phyloP scores from a whole-genome alignment of 2,329 filamentous ascomycete genomes.

The Anthostomella pinea region DNA sequence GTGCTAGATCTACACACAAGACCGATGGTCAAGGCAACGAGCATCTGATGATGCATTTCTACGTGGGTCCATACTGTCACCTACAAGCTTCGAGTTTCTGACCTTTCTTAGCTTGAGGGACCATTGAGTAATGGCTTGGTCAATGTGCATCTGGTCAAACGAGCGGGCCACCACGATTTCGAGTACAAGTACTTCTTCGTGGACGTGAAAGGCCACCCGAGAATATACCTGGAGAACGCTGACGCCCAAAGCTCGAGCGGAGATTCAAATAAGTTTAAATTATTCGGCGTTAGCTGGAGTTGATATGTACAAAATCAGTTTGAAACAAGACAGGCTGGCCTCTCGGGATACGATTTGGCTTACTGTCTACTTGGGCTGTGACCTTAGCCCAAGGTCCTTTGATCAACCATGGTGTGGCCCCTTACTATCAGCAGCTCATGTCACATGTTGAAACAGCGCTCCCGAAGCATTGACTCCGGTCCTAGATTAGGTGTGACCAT shows the following conservation, averaged over 20 bases:
- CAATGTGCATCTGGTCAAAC: slow-evolving; percentile 73
- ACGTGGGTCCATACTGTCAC: slow-evolving; percentile 48
- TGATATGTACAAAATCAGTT: too few relatives aligned
- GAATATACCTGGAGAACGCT: slow-evolving; percentile 64
- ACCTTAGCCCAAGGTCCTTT: too few relatives aligned
- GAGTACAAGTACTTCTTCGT: slow-evolving; percentile 78
- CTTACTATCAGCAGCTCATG: too few relatives aligned
- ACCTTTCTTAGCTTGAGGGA: slow-evolving; percentile 64
- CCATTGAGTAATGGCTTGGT: slow-evolving; percentile 71
- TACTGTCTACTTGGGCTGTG: too few relatives aligned
- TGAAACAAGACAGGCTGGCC: too few relatives aligned
- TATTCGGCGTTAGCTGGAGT: slow-evolving; percentile 64
- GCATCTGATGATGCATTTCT: slow-evolving; percentile 82
- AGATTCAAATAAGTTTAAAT: slow-evolving; percentile 45
- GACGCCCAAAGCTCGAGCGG: slow-evolving; percentile 38
- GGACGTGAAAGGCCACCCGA: slow-evolving; percentile 69
- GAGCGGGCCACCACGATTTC: slow-evolving; percentile 61
- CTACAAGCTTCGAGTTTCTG: slow-evolving; percentile 17
- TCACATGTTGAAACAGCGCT: too few relatives aligned
- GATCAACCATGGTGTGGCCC: too few relatives aligned
- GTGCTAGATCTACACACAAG: slow-evolving; percentile 58
- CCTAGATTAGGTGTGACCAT: too few relatives aligned
- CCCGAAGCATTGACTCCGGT: too few relatives aligned
- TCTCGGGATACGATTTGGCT: too few relatives aligned
- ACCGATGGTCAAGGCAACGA: slow-evolving; percentile 74